Conservation (phyloP, 768 basidiomycete genomes). For the Kwoniella dejecticola region DNA sequence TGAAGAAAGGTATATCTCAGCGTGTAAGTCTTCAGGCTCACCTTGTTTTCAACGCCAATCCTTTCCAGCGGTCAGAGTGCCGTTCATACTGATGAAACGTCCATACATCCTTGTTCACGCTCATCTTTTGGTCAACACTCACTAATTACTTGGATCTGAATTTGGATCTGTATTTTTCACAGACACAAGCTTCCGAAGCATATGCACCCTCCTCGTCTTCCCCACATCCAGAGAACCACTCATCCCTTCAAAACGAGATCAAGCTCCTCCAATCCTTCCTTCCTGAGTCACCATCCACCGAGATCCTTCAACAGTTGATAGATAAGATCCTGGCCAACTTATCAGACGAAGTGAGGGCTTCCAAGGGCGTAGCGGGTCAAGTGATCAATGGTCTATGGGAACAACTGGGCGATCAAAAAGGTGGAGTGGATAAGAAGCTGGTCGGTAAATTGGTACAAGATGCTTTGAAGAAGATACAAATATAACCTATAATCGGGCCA, state of each 20-base stretch:
- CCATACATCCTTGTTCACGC: too few relatives aligned
- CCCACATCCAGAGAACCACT: conserved; percentile 45
- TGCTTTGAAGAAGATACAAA: conserved; percentile 38
- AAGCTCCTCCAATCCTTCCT: conserved; percentile 45
- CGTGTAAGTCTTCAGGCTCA: too few relatives aligned
- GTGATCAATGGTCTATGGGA: conserved; percentile 49
- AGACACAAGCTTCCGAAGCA: conserved; percentile 43
- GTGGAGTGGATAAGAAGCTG: conserved; percentile 50
- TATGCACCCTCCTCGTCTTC: conserved; percentile 46
- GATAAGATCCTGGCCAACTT: conserved; percentile 36
- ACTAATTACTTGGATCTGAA: too few relatives aligned
- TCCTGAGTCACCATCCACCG: conserved; percentile 36
- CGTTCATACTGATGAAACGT: background rate
- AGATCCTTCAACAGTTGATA: conserved; percentile 30
- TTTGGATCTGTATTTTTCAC: too few relatives aligned
- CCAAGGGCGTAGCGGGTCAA: conserved; percentile 45
- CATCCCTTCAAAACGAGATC: conserved; percentile 42
- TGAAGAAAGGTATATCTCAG: conserved; percentile 49
- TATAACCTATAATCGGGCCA: background rate
- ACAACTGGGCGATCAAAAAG: conserved; percentile 44
- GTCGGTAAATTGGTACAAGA: conserved; percentile 50
- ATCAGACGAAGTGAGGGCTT: conserved; percentile 28
- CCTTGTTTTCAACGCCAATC: too few relatives aligned
- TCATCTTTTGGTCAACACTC: too few relatives aligned
- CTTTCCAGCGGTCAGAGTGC: too few relatives aligned